phyloP scores from a whole-genome alignment of 139 green algal species.

The Zygnema circumcarinatum region DNA sequence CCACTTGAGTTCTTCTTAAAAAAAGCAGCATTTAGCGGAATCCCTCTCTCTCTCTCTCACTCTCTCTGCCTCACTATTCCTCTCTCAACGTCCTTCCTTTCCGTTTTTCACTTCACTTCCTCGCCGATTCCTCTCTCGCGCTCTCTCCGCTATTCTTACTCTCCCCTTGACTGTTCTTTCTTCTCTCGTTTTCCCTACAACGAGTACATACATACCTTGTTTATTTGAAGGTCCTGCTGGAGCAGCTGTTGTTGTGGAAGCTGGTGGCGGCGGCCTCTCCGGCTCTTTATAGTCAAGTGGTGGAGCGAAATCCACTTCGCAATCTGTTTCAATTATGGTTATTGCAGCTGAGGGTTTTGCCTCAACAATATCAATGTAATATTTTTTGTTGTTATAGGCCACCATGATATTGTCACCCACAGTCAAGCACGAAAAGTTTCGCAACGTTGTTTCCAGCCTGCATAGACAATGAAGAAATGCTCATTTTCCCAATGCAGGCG shows the following conservation, averaged over 20 bases:
- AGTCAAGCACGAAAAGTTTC: slow-evolving; percentile 82
- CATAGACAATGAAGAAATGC: not conserved
- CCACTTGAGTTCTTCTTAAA: too few species aligned
- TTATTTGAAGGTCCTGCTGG: not conserved
- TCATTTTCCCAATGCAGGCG: not conserved
- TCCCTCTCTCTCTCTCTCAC: not conserved
- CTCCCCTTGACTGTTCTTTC: not conserved
- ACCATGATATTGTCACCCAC: slow-evolving; percentile 87
- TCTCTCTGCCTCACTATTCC: not conserved
- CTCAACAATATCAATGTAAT: slow-evolving; percentile 90
- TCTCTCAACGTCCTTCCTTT: not conserved
- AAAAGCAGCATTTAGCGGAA: too few species aligned
- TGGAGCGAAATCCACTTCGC: slow-evolving; percentile 90
- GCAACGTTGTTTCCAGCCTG: slow-evolving; percentile 88
- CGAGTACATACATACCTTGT: not conserved
- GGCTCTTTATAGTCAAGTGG: slow-evolving; percentile 97
- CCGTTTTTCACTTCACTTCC: not conserved
- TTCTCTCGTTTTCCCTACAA: not conserved
- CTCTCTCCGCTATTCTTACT: not conserved
- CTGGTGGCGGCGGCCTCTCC: not conserved
- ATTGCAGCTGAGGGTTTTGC: slow-evolving; percentile 85
- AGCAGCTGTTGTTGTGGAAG: not conserved
- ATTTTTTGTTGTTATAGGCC: slow-evolving; percentile 95
- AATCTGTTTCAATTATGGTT: slow-evolving; percentile 97
- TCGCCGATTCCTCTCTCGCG: not conserved